phyloP scores from a whole-genome alignment of 148 eudicot species.

The Persicaria tinctoria region DNA sequence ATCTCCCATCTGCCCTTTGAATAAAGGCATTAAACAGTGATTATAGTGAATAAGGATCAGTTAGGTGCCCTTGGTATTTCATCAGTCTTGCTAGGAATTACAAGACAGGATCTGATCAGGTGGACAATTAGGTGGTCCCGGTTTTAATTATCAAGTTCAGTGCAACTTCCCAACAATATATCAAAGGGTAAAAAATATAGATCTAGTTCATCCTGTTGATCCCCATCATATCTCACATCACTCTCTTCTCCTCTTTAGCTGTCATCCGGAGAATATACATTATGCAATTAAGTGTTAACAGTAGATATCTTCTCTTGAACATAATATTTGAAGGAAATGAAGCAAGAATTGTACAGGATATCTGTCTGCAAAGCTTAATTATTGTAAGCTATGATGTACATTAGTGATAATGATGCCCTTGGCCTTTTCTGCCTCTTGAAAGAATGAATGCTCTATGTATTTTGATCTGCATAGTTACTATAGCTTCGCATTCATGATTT shows the following conservation, averaged over 20 bases:
- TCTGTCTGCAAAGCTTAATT: not conserved
- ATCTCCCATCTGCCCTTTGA: not conserved
- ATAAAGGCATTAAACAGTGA: conserved; percentile 4
- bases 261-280: not conserved
- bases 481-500: not conserved
- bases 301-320: not conserved
- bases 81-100: not conserved
- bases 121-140: conserved; percentile 1
- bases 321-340: not conserved
- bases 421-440: not conserved
- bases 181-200: not conserved
- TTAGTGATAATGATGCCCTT: not conserved
- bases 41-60: not conserved
- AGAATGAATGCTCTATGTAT: not conserved
- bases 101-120: conserved; percentile 6
- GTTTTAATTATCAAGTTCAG: not conserved
- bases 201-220: not conserved
- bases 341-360: not conserved
- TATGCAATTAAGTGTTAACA: not conserved
- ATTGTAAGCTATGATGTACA: not conserved
- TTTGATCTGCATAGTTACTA: not conserved
- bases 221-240: conserved; percentile 3
- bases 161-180: not conserved
- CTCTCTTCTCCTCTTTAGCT: not conserved
- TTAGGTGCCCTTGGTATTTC: not conserved